Evolutionary conservation across 805 yeast species (phyloP).

Genomic region (Candida vaughaniae): DNA sequence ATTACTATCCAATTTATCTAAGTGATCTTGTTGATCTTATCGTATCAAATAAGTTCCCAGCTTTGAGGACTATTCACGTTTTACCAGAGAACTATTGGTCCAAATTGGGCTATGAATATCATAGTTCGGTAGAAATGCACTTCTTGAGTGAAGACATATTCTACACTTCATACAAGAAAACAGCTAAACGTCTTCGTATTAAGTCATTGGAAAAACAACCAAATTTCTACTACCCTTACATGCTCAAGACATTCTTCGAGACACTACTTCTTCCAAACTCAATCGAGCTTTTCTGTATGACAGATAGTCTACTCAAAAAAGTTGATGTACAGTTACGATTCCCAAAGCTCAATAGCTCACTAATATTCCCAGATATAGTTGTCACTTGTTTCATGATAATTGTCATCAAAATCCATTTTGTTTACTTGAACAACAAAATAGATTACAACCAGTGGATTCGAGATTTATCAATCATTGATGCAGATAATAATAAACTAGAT

Average conservation of each 20-base stretch:
- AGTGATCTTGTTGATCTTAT: slow-evolving; percentile 47
- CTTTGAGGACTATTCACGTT: slow-evolving; percentile 35
- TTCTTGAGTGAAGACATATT: slow-evolving; percentile 6
- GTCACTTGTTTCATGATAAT: slow-evolving; percentile 31
- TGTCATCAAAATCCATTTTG: slow-evolving; percentile 31
- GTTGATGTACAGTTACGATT: slow-evolving; percentile 9
- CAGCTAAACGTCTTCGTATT: slow-evolving; percentile 1
- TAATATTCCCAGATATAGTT: slow-evolving; percentile 36
- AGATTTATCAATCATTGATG: slow-evolving; percentile 2
- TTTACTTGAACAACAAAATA: slow-evolving; percentile 16
- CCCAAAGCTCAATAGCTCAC: slow-evolving; percentile 1
- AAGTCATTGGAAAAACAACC: slow-evolving; percentile 1
- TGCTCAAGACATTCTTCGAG: slow-evolving; percentile 42
- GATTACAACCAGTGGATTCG: slow-evolving; percentile 16
- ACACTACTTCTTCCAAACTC: slow-evolving; percentile 48
- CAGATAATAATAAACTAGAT: slow-evolving; percentile 4
- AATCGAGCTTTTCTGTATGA: slow-evolving; percentile 44
- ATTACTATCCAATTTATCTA: slow-evolving; percentile 48
- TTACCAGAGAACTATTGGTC: slow-evolving; percentile 39
- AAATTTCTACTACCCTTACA: slow-evolving; percentile 32
- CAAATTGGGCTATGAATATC: slow-evolving; percentile 29
- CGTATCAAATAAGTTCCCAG: slow-evolving; percentile 48
- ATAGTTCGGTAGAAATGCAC: background rate
- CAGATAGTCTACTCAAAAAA: slow-evolving; percentile 18
- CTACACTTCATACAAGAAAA: slow-evolving; percentile 1